Percentiles rank a stretch among this genome's conserved stretches.
These are phyloP conservation scores for Asterophora lycoperdoides DNA, from an alignment of 768 basidiomycete genomes.

Conservation along the genomic window DNA sequence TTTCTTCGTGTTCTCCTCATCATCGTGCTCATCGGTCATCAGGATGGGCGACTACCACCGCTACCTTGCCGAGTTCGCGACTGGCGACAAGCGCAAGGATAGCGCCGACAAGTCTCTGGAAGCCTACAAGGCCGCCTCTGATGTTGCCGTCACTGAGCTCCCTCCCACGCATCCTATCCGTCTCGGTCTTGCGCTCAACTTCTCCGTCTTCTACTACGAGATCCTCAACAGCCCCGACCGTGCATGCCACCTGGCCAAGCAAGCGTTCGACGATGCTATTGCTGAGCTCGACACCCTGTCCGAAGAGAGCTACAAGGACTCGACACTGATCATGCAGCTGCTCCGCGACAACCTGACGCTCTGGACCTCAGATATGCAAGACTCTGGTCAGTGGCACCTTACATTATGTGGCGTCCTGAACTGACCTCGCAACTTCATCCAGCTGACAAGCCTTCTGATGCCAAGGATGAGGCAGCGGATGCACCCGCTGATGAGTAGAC, in stretches of 20 bases:
- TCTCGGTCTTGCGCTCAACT: slow-evolving; percentile 97
- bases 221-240: slow-evolving; percentile 98
- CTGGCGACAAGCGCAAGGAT: slow-evolving; percentile 95
- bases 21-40: slow-evolving; percentile 19
- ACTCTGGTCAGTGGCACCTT: slow-evolving; percentile 56
- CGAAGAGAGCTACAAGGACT: slow-evolving; percentile 99
- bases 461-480: slow-evolving; percentile 64
- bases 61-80: slow-evolving; percentile 97
- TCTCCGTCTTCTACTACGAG: slow-evolving; percentile 99
- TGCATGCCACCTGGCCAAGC: slow-evolving; percentile 97
- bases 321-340: slow-evolving; percentile 95
- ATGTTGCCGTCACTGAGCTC: slow-evolving; percentile 94
- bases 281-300: slow-evolving; percentile 98
- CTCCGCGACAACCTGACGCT: slow-evolving; percentile 96
- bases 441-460: slow-evolving; percentile 68
- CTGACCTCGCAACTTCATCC: slow-evolving; percentile 10
- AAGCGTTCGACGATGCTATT: slow-evolving; percentile 98
- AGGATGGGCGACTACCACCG: slow-evolving; percentile 99
- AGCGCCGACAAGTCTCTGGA: slow-evolving; percentile 96
- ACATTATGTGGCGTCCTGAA: not conserved
- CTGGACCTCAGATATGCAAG: slow-evolving; percentile 98
- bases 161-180: slow-evolving; percentile 97
- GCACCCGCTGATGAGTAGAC: slow-evolving; percentile 64
- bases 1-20: not conserved
- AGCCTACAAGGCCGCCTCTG: slow-evolving; percentile 96